Evolutionary conservation across 192 early-diverging fungal genomes (phyloP), one percentile per base, ranked within the genome.

Genomic region (Linnemannia exigua): DNA sequence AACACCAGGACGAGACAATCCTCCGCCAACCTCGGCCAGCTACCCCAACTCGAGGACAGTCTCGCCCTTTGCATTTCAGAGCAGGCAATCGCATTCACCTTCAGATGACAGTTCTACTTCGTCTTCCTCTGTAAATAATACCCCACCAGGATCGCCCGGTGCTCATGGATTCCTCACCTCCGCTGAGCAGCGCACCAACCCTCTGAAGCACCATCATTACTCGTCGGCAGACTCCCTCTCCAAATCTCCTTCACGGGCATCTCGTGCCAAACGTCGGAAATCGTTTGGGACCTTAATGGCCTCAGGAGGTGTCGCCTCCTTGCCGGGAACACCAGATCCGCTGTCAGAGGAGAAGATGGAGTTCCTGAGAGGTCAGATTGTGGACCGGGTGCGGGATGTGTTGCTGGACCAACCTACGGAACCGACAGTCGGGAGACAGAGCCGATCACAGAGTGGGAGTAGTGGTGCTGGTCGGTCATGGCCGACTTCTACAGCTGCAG

Each of bases 271-370:
- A 38, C 77, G 84, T 17, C 67, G 84, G 25, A 86, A 86, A 67
- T 86, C 84, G 0, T 76, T 86, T 17, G 84, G 84, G 16, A 48
- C 54, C 0, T 17, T 86, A 8, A 17, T 86, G 78, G 84, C 84
- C 15, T 74, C 77, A 9, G 84, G 84, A 28, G 84, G 79, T 15
- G 75, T 38, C 4, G 52, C 68, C 9, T 80, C 84, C 8, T 6
- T 36, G 7, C 33, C 74, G 31, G 63, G 15, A 46, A 48, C 48
- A 20, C 48, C 74, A 31, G 70, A 74, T 31, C 19, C 20, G 3
- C 22, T 74, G 17, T 76, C 84, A n/a, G 78, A 86, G 17, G 84
- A 86, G 25, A 79, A 72, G 44, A 80, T 86, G 79, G 84, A 86
- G 63, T 17, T 80, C 19, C 35, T 79, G 50, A 74, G 74, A 35